Evolutionary conservation across 2,329 filamentous ascomycete genomes (phyloP).

Genomic region (Alternaria incomplexa): DNA sequence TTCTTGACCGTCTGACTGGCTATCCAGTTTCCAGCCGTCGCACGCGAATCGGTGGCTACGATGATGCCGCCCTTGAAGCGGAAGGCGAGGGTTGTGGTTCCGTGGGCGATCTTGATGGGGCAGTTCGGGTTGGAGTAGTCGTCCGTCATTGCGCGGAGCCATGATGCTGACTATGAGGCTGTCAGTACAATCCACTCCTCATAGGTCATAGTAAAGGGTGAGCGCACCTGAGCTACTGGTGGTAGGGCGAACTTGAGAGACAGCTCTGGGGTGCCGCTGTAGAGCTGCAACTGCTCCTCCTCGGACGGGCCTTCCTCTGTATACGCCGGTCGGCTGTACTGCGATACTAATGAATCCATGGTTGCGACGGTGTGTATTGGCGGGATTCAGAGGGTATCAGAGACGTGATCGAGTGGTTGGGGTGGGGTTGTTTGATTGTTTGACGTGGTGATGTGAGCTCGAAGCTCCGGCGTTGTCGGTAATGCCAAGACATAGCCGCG

Average conservation of each 20-base stretch:
- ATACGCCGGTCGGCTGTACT: slow-evolving; percentile 82
- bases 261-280: slow-evolving; percentile 72
- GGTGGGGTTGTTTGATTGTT: slow-evolving; percentile 21
- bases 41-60: slow-evolving; percentile 95
- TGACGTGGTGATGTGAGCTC: slow-evolving; percentile 26
- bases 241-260: slow-evolving; percentile 95
- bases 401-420: slow-evolving; percentile 12
- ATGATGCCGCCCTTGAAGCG: slow-evolving; percentile 98
- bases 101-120: slow-evolving; percentile 99
- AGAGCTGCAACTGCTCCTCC: slow-evolving; percentile 74
- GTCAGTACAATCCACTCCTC: slow-evolving; percentile 3
- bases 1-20: slow-evolving; percentile 99
- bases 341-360: slow-evolving; percentile 94
- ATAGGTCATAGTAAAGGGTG: background rate
- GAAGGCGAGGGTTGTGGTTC: slow-evolving; percentile 97
- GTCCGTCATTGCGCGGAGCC: slow-evolving; percentile 96
- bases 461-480: slow-evolving; percentile 16
- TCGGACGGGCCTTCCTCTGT: slow-evolving; percentile 75
- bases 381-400: slow-evolving; percentile 2
- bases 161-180: slow-evolving; percentile 76
- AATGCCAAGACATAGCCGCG: slow-evolving; percentile 18
- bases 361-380: slow-evolving; percentile 14
- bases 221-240: slow-evolving; percentile 79
- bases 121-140: slow-evolving; percentile 96
- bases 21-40: slow-evolving; percentile 98